Percentiles rank a stretch among this genome's conserved stretches.
Evolutionary conservation across 257 asterid species (phyloP).

Genomic region (Solanum etuberosum): DNA sequence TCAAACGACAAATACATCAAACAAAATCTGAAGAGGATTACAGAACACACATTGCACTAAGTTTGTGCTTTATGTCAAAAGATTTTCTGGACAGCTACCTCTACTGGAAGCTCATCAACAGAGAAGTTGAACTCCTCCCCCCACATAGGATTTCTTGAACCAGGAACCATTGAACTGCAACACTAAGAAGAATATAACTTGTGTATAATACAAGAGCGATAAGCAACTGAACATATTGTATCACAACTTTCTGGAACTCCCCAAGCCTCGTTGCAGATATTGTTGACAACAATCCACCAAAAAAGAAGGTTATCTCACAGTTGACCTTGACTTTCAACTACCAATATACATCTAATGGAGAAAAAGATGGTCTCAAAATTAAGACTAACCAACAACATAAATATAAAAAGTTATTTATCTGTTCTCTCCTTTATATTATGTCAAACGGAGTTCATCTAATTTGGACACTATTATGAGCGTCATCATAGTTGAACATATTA

Average conservation of each 20-base stretch:
- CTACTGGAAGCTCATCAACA: conserved; percentile 73
- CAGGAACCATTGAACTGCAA: conserved; percentile 92
- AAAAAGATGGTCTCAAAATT: not conserved
- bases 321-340: not conserved
- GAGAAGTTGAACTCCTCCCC: conserved; percentile 88
- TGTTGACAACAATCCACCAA: not conserved
- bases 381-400: not conserved
- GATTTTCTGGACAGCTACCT: conserved; percentile 31
- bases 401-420: not conserved
- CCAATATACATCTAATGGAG: not conserved
- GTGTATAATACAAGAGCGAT: not conserved
- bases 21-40: not conserved
- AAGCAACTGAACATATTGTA: not conserved
- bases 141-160: conserved; percentile 98
- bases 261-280: not conserved
- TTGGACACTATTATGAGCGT: not conserved
- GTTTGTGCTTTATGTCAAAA: not conserved
- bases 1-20: not conserved
- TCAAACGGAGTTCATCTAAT: not conserved
- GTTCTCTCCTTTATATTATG: not conserved
- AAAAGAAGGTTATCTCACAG: not conserved
- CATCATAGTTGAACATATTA: not conserved
- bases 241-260: not conserved
- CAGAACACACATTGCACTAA: not conserved
- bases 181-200: conserved; percentile 1